A percentile compares a stretch with the other conserved stretches of the same genome.
Evolutionary conservation across 768 basidiomycete genomes (phyloP).

Genomic region (Amanita pseudoporphyria): DNA sequence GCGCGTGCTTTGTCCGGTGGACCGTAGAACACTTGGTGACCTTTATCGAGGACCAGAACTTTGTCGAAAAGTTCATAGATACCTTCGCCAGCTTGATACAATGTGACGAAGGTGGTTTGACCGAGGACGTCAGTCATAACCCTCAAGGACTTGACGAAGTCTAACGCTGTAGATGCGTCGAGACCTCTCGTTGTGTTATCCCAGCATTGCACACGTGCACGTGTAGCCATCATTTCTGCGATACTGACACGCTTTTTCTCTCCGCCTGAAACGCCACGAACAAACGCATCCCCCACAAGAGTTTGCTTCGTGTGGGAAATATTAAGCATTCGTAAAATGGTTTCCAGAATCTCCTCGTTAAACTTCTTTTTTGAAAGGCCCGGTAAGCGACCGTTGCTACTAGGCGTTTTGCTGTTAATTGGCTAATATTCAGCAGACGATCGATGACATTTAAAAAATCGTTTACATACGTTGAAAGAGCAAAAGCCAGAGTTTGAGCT

Average conservation of each 20-base stretch:
- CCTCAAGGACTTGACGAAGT: constrained; percentile 72
- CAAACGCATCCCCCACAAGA: constrained; percentile 80
- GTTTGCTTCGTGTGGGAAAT: constrained; percentile 74
- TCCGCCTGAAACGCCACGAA: constrained; percentile 74
- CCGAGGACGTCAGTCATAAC: constrained; percentile 78
- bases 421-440: neutral
- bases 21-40: constrained; percentile 77
- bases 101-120: constrained; percentile 70
- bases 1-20: constrained; percentile 59
- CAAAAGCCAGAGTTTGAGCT: constrained; percentile 65
- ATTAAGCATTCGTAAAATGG: constrained; percentile 71
- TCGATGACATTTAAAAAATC: neutral
- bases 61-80: constrained; percentile 81
- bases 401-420: constrained; percentile 49
- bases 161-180: constrained; percentile 82
- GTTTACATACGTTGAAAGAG: constrained; percentile 42
- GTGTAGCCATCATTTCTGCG: constrained; percentile 79
- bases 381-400: constrained; percentile 62
- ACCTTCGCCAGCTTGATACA: constrained; percentile 80
- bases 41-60: constrained; percentile 74
- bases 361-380: constrained; percentile 55
- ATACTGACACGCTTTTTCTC: constrained; percentile 77
- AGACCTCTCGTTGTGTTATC: constrained; percentile 78
- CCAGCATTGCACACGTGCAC: constrained; percentile 75
- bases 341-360: constrained; percentile 43